Evolutionary conservation across 192 early-diverging fungal species (phyloP), one percentile per base, ranked within the genome.

Genomic region (Backusella liffmaniae): DNA sequence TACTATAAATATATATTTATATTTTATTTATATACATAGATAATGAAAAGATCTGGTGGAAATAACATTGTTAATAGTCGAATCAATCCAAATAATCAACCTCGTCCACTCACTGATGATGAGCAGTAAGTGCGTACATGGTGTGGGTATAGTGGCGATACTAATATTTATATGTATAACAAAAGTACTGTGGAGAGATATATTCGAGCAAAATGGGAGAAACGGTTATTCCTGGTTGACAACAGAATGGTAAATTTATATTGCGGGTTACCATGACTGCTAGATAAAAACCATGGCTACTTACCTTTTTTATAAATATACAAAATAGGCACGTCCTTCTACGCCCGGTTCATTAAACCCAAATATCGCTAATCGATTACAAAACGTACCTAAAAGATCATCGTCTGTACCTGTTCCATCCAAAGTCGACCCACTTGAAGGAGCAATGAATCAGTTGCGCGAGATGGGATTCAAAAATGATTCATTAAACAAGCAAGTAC

Each of bases 191-290:
- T 98, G 87, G 95, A 97, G 78, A 86, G 86, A 53, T 97, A 92
- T 77, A 96, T 99, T 70, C 90, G 95, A 29, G 90, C 94, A 84
- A 99, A 99, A 84, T 99, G 96, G 83, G 95, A 97, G 74, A 90
- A 85, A 73, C 89, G 88, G n/a, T 77, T 51, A 21, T 79, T 74
- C 53, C 36, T 79, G 67, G 67, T 46, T 42, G 51, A 74, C 23
- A 53, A 53, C 21, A 44, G 51, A 32, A 62, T 74, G 4, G 73
- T 66, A 62, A 66, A 29, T 30, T 44, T 68, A 73, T 18, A 35
- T 73, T 73, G 21, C 18, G 30, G 23, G 56, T 62, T 62, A 29
- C 56, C 23, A 21, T 56, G 53, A n/a, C 21, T 56, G 26, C n/a
- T 21, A 3, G n/a, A n/a, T 32, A 29, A 49, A 53, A 29, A 49